A percentile compares a stretch with the other conserved stretches of the same genome.
phyloP scores from a whole-genome alignment of 1,284 basidiomycete species.

The Ceratobasidium sp. region DNA sequence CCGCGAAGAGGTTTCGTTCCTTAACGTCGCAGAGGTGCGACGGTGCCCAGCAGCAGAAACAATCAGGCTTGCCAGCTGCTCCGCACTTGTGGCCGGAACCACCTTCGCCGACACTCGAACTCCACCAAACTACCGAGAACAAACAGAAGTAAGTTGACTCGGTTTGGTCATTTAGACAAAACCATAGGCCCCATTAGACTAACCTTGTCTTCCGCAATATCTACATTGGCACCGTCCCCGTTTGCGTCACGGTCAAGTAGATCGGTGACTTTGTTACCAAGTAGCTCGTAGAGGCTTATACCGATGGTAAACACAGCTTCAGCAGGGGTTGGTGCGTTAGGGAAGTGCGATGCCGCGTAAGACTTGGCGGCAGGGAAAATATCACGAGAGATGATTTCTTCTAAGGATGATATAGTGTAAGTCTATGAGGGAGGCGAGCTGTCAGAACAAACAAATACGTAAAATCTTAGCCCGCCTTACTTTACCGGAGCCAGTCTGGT shows the following conservation, averaged over 20 bases:
- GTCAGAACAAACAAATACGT: not conserved
- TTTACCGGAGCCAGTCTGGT: conserved; percentile 40
- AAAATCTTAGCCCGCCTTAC: not conserved
- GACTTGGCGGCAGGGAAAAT: conserved; percentile 26
- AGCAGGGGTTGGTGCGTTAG: conserved; percentile 10
- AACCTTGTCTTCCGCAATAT: conserved; percentile 41
- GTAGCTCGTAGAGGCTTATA: conserved; percentile 34
- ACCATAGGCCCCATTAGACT: not conserved
- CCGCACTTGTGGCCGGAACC: conserved; percentile 6
- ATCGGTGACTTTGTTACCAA: conserved; percentile 38
- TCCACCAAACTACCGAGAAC: conserved; percentile 19
- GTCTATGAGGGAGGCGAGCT: not conserved
- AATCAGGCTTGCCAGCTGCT: conserved; percentile 29
- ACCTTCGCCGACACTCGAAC: conserved; percentile 38
- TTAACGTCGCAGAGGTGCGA: conserved; percentile 55
- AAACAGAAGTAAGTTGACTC: not conserved
- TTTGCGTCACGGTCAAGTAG: conserved; percentile 24
- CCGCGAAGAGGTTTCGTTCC: conserved; percentile 51
- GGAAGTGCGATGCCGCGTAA: conserved; percentile 32
- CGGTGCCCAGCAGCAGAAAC: conserved; percentile 51
- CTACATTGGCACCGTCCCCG: conserved; percentile 33
- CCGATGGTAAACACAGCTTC: conserved; percentile 30
- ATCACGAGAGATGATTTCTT: conserved; percentile 39
- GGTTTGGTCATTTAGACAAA: not conserved
- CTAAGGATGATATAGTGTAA: conserved; percentile 40